Evolutionary conservation across 2,329 filamentous ascomycete genomes (phyloP), one percentile per base, ranked within the genome.

Genomic region (Calonectria pseudoreteaudii): DNA sequence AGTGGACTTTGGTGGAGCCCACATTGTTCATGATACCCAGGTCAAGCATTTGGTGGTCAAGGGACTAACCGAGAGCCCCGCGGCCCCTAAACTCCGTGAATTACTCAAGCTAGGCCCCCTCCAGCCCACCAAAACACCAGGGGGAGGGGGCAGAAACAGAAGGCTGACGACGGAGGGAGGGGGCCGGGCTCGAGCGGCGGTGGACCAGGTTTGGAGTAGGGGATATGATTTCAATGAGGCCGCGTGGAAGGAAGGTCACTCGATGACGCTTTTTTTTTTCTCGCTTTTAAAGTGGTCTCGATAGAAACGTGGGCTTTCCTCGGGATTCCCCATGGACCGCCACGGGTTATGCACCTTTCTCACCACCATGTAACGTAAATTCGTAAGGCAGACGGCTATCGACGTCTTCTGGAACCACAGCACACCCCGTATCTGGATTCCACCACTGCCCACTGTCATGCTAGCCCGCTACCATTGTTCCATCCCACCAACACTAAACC

Each of bases 51-150:
- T 28, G 36, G 36, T 62, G 56, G 56, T 28, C 23, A 62, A 41
- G 56, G 56, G 56, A 62, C 56, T 62, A 62, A 34, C 56, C 56
- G 34, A 62, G 56, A 60, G 56, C 56, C 56, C 56, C 56, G 56
- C 56, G 26, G 56, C 36, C 56, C 56, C 56, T 62, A 62, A 62
- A 62, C 56, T 62, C 23, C 41, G 34, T 28, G 56, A 62, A 41
- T 62, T 62, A 62, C 56, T 62, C 56, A 28, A 38, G 56, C 8
- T 18, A 41, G 23, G 23, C 23, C 56, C 56, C 34, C 38, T 23
- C 56, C 56, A 41, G 18, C 52, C 52, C 30, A 60, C 23, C 56
- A 28, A 23, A 62, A 38, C 26, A 41, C 34, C 14, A 8, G 30
- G 30, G 30, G 53, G 53, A 36, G 56, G 31, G 56, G 14, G 23